A percentile compares a stretch with the other conserved stretches of the same genome.
phyloP scores from a whole-genome alignment of 352 stramenopile genomes.

The Phytopythium chamaehyphon region DNA sequence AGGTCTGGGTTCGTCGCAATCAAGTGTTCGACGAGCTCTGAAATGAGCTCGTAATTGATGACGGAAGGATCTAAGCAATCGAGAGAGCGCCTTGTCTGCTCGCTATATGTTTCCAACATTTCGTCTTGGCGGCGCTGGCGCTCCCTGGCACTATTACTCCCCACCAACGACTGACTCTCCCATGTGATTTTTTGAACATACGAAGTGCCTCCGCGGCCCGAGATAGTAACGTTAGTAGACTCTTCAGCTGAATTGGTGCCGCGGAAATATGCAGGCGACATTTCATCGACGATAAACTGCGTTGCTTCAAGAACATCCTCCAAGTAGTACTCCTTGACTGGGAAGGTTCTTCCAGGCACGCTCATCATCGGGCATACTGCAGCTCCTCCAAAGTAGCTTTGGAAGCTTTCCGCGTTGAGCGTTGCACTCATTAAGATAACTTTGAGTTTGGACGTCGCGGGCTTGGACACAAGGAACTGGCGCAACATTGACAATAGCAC shows the following conservation, averaged over 20 bases:
- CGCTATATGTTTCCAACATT: constrained; percentile 75
- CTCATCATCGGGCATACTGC: constrained; percentile 77
- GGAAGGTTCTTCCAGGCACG: constrained; percentile 94
- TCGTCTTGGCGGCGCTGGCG: constrained; percentile 20
- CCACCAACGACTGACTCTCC: constrained; percentile 33
- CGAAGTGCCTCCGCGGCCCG: constrained; percentile 55
- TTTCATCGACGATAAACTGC: constrained; percentile 80
- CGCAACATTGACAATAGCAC: constrained; percentile 91
- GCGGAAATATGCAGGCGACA: constrained; percentile 41
- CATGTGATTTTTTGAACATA: constrained; percentile 62
- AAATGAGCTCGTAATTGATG: constrained; percentile 95
- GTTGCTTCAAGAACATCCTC: constrained; percentile 92
- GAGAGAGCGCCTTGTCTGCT: constrained; percentile 81
- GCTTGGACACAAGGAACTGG: constrained; percentile 59
- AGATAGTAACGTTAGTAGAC: constrained; percentile 60
- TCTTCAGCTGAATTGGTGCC: constrained; percentile 20
- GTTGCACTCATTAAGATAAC: constrained; percentile 97
- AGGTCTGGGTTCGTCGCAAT: constrained; percentile 41
- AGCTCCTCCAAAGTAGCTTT: constrained; percentile 91
- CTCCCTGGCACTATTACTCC: constrained; percentile 27
- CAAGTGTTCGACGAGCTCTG: constrained; percentile 85
- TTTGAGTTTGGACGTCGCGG: constrained; percentile 63
- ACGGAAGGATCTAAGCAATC: constrained; percentile 85
- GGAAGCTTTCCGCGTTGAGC: constrained; percentile 94
- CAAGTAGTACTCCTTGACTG: constrained; percentile 95